phyloP scores from a whole-genome alignment of 352 stramenopile species.

The Pythium brassicae region DNA sequence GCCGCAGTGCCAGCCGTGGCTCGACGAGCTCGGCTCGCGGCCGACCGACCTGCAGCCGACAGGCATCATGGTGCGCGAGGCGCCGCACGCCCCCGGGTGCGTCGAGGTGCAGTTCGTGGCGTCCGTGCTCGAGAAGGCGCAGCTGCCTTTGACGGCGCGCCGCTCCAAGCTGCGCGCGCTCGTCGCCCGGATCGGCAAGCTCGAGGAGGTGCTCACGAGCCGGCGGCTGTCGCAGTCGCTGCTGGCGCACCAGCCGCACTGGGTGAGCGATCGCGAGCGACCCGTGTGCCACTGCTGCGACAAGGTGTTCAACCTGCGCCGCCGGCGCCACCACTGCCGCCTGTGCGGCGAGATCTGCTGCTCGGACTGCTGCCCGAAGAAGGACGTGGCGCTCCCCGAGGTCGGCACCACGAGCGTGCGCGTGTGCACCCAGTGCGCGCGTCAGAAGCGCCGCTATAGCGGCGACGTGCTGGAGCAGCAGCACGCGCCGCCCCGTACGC shows the following conservation, averaged over 20 bases:
- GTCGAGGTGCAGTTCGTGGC: conserved; percentile 76
- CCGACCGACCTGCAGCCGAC: conserved; percentile 58
- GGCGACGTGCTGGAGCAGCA: conserved; percentile 19
- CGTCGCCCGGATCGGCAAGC: conserved; percentile 44
- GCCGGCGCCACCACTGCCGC: conserved; percentile 72
- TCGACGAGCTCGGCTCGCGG: conserved; percentile 51
- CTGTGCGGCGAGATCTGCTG: conserved; percentile 77
- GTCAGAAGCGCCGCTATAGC: conserved; percentile 51
- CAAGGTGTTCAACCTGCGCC: conserved; percentile 64
- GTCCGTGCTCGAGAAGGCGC: conserved; percentile 68
- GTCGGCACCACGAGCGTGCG: conserved; percentile 57
- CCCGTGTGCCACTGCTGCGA: conserved; percentile 54
- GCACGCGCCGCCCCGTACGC: conserved; percentile 13
- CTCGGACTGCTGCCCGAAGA: conserved; percentile 75
- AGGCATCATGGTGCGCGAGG: conserved; percentile 71
- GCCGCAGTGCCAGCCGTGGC: conserved; percentile 52
- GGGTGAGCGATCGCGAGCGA: conserved; percentile 65
- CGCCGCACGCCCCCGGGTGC: conserved; percentile 34
- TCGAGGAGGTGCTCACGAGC: conserved; percentile 71
- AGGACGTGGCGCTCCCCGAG: conserved; percentile 67
- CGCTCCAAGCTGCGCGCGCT: conserved; percentile 56
- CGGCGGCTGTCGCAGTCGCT: conserved; percentile 66
- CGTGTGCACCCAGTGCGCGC: conserved; percentile 57
- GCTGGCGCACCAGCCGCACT: conserved; percentile 55
- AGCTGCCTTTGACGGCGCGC: conserved; percentile 45